These are phyloP conservation scores for Claviceps sp. DNA, from an alignment of 2,329 filamentous ascomycete genomes.

Conservation along the genomic window DNA sequence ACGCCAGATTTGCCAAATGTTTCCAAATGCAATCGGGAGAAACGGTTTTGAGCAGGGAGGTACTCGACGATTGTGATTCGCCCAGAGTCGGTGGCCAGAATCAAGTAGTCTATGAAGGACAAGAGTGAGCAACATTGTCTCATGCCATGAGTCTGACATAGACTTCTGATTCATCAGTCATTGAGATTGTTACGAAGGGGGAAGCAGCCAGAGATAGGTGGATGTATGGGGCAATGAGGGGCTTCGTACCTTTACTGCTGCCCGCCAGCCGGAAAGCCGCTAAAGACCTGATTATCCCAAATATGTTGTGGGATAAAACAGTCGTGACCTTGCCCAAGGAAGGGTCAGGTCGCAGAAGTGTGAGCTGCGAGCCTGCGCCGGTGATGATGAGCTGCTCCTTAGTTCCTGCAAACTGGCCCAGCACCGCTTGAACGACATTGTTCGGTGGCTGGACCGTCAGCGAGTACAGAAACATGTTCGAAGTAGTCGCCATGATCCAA, in stretches of 20 bases:
- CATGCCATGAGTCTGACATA: not conserved
- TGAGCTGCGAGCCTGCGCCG: constrained; percentile 78
- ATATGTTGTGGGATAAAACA: constrained; percentile 82
- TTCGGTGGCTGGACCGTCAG: constrained; percentile 90
- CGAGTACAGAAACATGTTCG: constrained; percentile 97
- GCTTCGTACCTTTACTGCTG: constrained; percentile 70
- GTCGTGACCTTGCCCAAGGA: constrained; percentile 75
- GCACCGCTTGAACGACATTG: constrained; percentile 75
- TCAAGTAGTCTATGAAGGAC: constrained; percentile 66
- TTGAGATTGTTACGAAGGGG: constrained; percentile 11
- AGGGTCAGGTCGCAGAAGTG: constrained; percentile 75
- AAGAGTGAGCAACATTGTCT: constrained; percentile 13
- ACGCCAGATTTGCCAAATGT: constrained; percentile 97
- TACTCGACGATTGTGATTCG: constrained; percentile 93
- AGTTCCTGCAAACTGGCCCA: constrained; percentile 90
- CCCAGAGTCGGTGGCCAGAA: constrained; percentile 89
- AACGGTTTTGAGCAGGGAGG: constrained; percentile 69
- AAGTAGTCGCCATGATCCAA: constrained; percentile 82
- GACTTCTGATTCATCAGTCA: not conserved
- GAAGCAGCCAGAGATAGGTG: not conserved
- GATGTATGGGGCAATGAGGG: constrained; percentile 26
- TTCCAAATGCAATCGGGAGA: constrained; percentile 82
- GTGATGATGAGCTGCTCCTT: constrained; percentile 97
- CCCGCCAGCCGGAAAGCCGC: constrained; percentile 85
- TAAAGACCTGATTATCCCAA: constrained; percentile 85